Evolutionary conservation across 169 alveolate genomes (phyloP).

Genomic region (Eimeria necatrix): DNA sequence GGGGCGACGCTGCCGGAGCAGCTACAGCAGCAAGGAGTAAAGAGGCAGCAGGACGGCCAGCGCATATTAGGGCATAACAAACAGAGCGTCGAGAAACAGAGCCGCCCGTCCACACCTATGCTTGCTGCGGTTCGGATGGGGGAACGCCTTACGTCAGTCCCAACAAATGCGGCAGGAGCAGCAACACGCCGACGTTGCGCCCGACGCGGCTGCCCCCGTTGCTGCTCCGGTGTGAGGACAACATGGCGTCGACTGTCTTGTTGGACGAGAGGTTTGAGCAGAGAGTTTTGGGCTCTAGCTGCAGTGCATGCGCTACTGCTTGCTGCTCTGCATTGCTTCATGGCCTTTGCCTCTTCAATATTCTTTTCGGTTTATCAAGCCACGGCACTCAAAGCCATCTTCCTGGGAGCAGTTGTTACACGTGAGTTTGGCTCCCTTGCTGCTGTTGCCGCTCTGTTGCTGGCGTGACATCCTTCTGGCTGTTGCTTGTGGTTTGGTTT

Average conservation of each 20-base stretch:
- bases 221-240: background rate
- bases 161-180: no score
- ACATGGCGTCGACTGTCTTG: background rate
- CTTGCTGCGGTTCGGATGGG: background rate
- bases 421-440: background rate
- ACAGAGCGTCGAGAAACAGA: background rate
- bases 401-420: constrained; percentile 24
- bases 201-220: background rate
- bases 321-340: constrained; percentile 29
- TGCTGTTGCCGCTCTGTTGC: constrained; percentile 9
- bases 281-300: background rate
- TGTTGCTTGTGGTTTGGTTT: background rate
- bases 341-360: constrained; percentile 34
- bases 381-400: background rate
- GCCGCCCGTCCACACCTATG: background rate
- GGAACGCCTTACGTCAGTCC: background rate
- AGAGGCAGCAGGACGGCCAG: constrained; percentile 7
- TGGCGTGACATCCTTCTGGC: background rate
- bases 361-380: background rate
- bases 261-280: background rate
- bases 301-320: constrained; percentile 30
- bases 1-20: background rate
- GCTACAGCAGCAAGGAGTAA: background rate
- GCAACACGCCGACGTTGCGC: background rate
- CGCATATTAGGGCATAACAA: background rate